These are phyloP conservation scores for Zanthoxylum bungeanum DNA, from an alignment of 345 rosid genomes.

Conservation along the genomic window DNA sequence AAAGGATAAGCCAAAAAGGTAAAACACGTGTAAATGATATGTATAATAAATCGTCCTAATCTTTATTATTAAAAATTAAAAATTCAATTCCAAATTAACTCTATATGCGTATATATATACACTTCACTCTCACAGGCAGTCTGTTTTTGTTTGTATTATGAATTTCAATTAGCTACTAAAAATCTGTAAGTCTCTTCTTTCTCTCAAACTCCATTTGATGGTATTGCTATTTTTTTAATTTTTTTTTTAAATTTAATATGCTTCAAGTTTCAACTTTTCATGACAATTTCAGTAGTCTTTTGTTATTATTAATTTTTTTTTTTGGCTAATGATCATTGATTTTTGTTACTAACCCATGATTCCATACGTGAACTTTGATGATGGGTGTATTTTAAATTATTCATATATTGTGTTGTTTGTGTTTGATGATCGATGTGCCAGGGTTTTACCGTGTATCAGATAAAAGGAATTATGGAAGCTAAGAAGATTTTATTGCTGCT, in stretches of 20 bases:
- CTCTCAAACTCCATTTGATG: not conserved
- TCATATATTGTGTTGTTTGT: not conserved
- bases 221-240: not conserved
- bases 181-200: not conserved
- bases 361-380: not conserved
- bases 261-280: not conserved
- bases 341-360: constrained; percentile 2
- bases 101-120: not conserved
- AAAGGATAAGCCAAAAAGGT: not conserved
- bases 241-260: not conserved
- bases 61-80: not conserved
- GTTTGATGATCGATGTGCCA: not conserved
- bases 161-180: too few species aligned
- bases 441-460: not conserved
- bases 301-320: not conserved
- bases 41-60: not conserved
- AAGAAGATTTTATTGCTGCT: constrained; percentile 29
- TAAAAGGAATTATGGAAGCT: constrained; percentile 28
- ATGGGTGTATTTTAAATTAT: not conserved
- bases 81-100: not conserved
- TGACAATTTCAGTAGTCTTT: not conserved
- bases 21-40: not conserved
- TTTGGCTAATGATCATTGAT: not conserved
- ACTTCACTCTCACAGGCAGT: too few species aligned
- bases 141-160: not conserved